Percentiles rank a stretch among this genome's conserved stretches.
These are phyloP conservation scores for Talaromyces sp. DNA, from an alignment of 2,329 filamentous ascomycete species.

Conservation along the genomic window DNA sequence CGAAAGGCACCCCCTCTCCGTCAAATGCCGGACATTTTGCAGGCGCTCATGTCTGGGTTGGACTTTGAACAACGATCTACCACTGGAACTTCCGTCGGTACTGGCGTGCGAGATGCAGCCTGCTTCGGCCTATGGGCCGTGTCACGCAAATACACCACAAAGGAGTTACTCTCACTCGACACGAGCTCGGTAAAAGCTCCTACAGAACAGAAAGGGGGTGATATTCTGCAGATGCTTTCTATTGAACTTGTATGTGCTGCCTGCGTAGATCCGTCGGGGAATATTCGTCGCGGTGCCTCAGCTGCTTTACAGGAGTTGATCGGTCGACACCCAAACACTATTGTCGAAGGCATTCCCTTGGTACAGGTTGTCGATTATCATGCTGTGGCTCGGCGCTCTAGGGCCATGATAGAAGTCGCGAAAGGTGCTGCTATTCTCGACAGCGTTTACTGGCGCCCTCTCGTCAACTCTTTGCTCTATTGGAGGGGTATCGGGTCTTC, in stretches of 20 bases:
- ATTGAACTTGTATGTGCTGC: constrained; percentile 76
- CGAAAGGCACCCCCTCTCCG: constrained; percentile 69
- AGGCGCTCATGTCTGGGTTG: constrained; percentile 71
- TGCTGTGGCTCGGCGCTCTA: constrained; percentile 77
- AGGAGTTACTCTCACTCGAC: constrained; percentile 65
- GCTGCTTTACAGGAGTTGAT: constrained; percentile 92
- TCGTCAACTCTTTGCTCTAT: constrained; percentile 66
- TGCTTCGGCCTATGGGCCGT: constrained; percentile 96
- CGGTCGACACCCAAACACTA: constrained; percentile 81
- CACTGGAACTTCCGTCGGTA: constrained; percentile 78
- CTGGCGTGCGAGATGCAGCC: constrained; percentile 88
- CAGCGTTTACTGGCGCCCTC: constrained; percentile 58
- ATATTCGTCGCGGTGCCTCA: constrained; percentile 87
- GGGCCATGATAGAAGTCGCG: constrained; percentile 75
- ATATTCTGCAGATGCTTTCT: constrained; percentile 69
- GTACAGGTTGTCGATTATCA: constrained; percentile 93
- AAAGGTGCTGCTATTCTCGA: constrained; percentile 63
- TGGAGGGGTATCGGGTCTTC: constrained; percentile 87
- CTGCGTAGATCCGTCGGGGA: constrained; percentile 83
- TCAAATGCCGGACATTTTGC: constrained; percentile 68
- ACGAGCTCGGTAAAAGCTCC: constrained; percentile 24
- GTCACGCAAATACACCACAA: constrained; percentile 77
- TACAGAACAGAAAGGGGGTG: constrained; percentile 23
- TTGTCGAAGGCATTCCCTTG: constrained; percentile 74
- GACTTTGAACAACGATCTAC: constrained; percentile 84